phyloP scores from a whole-genome alignment of 306 rosid genomes.

The Trifolium pratense region DNA sequence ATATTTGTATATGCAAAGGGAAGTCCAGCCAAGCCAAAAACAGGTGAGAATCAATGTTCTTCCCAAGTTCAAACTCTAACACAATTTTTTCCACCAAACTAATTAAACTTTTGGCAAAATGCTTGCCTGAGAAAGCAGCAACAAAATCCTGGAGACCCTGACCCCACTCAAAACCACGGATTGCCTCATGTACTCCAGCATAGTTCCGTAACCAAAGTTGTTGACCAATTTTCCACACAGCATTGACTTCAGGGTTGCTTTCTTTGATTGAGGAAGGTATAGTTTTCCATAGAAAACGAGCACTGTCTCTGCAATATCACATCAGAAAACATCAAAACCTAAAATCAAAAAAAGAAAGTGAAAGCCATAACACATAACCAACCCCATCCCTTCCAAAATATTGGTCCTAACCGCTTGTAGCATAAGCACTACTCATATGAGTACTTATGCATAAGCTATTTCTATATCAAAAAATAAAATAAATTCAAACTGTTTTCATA shows the following conservation, averaged over 20 bases:
- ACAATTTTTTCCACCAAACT: slow-evolving; percentile 16
- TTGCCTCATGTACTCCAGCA: slow-evolving; percentile 72
- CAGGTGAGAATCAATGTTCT: not conserved
- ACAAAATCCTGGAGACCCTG: slow-evolving; percentile 69
- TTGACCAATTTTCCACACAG: slow-evolving; percentile 85
- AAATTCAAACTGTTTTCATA: not conserved
- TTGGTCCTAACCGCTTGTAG: not conserved
- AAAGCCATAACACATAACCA: not conserved
- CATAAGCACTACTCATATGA: not conserved
- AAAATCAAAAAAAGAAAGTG: not conserved
- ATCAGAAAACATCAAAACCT: slow-evolving; percentile 35
- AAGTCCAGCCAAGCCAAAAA: not conserved
- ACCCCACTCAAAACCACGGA: slow-evolving; percentile 76
- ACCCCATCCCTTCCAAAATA: slow-evolving; percentile 11
- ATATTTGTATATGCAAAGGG: not conserved
- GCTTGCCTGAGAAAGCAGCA: slow-evolving; percentile 85
- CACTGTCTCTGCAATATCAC: slow-evolving; percentile 77
- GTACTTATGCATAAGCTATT: not conserved
- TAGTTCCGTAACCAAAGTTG: slow-evolving; percentile 77
- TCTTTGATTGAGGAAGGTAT: slow-evolving; percentile 72
- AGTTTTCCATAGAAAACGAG: slow-evolving; percentile 90
- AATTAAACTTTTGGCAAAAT: slow-evolving; percentile 18
- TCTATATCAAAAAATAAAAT: not conserved
- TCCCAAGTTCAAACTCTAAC: slow-evolving; percentile 21
- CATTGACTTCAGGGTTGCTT: slow-evolving; percentile 67